phyloP scores from a whole-genome alignment of 176 grass and related monocot genomes.

The Juncus inflexus region DNA sequence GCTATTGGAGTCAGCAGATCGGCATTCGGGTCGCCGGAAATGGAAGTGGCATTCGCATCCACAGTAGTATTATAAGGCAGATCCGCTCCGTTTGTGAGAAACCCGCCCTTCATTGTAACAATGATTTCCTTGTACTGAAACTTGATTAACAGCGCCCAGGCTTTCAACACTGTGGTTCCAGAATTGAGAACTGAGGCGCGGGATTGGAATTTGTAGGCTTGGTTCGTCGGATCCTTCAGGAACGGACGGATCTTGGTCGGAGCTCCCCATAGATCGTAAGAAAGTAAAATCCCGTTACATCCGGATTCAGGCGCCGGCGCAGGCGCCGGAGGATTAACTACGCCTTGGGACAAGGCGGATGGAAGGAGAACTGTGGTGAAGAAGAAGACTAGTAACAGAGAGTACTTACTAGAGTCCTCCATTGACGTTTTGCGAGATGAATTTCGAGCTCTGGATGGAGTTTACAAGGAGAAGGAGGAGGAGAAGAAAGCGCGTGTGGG shows the following conservation, averaged over 20 bases:
- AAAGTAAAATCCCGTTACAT: constrained; percentile 74
- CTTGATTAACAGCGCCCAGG: constrained; percentile 55
- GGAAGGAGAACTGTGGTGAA: constrained; percentile 30
- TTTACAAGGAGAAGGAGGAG: constrained; percentile 10
- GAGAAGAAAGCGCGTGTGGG: constrained; percentile 57
- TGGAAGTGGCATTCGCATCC: constrained; percentile 62
- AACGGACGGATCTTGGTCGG: constrained; percentile 58
- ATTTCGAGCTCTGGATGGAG: constrained; percentile 6
- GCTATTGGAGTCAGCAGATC: constrained; percentile 81
- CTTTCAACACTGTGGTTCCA: constrained; percentile 56
- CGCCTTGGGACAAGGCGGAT: constrained; percentile 15
- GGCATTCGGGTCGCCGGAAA: constrained; percentile 71
- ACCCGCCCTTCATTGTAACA: constrained; percentile 45
- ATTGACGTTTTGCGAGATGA: constrained; percentile 36
- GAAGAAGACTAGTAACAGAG: constrained; percentile 23
- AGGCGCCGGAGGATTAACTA: constrained; percentile 11
- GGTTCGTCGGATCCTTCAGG: constrained; percentile 42
- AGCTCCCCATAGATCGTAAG: constrained; percentile 30
- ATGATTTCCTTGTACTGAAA: constrained; percentile 71
- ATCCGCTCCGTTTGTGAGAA: constrained; percentile 60
- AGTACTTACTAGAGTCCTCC: constrained; percentile 18
- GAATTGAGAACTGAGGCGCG: constrained; percentile 57
- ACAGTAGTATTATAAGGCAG: constrained; percentile 73
- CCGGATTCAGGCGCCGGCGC: constrained; percentile 54
- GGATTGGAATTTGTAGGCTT: constrained; percentile 68